phyloP scores from a whole-genome alignment of 768 basidiomycete genomes.

The Lactarius tabidus region DNA sequence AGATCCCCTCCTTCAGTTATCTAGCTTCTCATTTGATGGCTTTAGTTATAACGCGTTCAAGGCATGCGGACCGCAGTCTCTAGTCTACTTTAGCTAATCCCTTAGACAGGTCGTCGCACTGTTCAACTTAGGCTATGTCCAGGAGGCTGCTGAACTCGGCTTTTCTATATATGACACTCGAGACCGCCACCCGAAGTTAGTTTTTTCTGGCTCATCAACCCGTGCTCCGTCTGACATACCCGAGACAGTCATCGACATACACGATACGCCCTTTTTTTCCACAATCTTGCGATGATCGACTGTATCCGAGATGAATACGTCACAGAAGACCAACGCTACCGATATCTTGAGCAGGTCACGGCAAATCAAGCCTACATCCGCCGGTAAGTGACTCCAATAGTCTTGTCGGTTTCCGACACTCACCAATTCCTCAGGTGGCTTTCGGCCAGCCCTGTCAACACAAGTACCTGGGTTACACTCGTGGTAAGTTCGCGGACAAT shows the following conservation, averaged over 20 bases:
- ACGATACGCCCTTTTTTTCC: conserved; percentile 66
- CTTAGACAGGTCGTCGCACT: conserved; percentile 51
- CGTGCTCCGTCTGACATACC: conserved; percentile 4
- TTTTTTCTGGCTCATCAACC: not conserved
- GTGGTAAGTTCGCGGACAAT: conserved; percentile 42
- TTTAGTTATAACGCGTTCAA: conserved; percentile 64
- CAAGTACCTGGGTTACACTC: conserved; percentile 62
- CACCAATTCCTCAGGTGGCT: conserved; percentile 49
- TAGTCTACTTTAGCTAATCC: not conserved
- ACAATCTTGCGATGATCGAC: conserved; percentile 61
- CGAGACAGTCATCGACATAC: conserved; percentile 57
- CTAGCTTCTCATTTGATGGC: not conserved
- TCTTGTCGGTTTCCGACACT: not conserved
- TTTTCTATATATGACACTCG: conserved; percentile 58
- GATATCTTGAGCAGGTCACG: conserved; percentile 54
- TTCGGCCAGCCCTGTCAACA: conserved; percentile 65
- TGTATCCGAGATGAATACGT: conserved; percentile 48
- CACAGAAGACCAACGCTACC: conserved; percentile 33
- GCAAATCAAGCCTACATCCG: conserved; percentile 59
- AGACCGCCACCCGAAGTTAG: conserved; percentile 60
- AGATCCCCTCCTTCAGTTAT: not conserved
- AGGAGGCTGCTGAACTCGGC: conserved; percentile 59
- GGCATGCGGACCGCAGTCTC: conserved; percentile 32
- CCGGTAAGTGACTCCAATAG: conserved; percentile 39
- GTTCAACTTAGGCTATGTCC: conserved; percentile 55